phyloP scores from a whole-genome alignment of 306 rosid species.

The Urtica urens region DNA sequence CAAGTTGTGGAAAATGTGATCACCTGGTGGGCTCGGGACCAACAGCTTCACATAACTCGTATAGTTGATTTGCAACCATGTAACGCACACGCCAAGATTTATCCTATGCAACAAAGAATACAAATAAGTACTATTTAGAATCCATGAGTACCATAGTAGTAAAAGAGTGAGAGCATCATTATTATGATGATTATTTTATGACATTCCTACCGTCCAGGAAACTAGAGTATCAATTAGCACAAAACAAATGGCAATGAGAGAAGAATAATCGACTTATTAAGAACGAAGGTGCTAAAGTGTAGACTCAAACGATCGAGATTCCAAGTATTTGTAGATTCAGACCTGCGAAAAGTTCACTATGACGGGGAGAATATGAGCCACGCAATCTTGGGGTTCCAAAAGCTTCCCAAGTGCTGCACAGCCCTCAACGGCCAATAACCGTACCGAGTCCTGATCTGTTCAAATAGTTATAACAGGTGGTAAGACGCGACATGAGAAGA shows the following conservation, averaged over 20 bases:
- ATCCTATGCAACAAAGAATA: conserved; percentile 42
- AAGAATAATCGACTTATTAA: too few relatives aligned
- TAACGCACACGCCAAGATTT: conserved; percentile 99
- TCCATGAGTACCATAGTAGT: too few relatives aligned
- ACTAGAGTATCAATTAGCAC: too few relatives aligned
- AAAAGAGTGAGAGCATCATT: too few relatives aligned
- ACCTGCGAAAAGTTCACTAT: conserved; percentile 98
- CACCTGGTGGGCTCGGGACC: conserved; percentile 98
- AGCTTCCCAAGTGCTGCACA: conserved; percentile 98
- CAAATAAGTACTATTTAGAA: not conserved
- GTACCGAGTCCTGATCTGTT: conserved; percentile 95
- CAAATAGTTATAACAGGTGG: not conserved
- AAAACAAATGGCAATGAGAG: too few relatives aligned
- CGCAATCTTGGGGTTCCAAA: conserved; percentile 91
- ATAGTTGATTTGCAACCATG: conserved; percentile 97
- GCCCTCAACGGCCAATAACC: conserved; percentile 95
- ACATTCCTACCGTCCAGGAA: too few relatives aligned
- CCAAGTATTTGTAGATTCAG: conserved; percentile 2
- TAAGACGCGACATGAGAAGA: not conserved
- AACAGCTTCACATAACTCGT: conserved; percentile 93
- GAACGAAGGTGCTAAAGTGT: too few relatives aligned
- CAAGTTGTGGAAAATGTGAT: too few relatives aligned
- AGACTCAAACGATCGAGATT: not conserved
- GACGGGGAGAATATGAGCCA: conserved; percentile 88
- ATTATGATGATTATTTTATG: too few relatives aligned